phyloP scores from a whole-genome alignment of 1,284 basidiomycete genomes.

The Termitomyces sp. region DNA sequence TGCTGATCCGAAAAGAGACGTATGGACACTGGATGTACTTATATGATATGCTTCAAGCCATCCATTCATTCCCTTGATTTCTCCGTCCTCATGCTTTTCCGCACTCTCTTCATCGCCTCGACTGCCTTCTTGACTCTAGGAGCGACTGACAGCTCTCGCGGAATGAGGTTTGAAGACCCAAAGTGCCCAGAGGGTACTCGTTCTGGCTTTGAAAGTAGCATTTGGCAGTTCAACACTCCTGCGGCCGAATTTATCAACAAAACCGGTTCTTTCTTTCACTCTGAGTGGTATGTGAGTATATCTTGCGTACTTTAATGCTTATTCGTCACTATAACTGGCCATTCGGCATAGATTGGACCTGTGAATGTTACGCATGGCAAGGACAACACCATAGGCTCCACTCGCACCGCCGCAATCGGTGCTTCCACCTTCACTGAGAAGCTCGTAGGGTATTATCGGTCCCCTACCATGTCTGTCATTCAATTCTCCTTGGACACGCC shows the following conservation, averaged over 20 bases:
- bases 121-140: neutral
- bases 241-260: slow-evolving; percentile 7
- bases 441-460: slow-evolving; percentile 9
- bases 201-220: slow-evolving; percentile 9
- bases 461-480: slow-evolving; percentile 6
- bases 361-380: slow-evolving; percentile 10
- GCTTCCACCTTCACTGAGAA: slow-evolving; percentile 7
- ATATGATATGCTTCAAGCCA: neutral
- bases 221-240: slow-evolving; percentile 10
- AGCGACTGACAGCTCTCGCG: neutral
- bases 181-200: slow-evolving; percentile 4
- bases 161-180: neutral
- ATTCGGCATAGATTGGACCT: slow-evolving; percentile 5
- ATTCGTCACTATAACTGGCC: neutral
- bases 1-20: neutral
- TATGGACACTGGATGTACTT: neutral
- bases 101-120: neutral
- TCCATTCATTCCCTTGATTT: neutral
- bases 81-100: neutral
- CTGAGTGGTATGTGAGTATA: slow-evolving; percentile 15
- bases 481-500: neutral
- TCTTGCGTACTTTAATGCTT: neutral
- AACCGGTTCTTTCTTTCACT: slow-evolving; percentile 11
- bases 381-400: slow-evolving; percentile 15
- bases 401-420: slow-evolving; percentile 4